Percentiles rank a stretch among this genome's conserved stretches.
Evolutionary conservation across 805 yeast genomes (phyloP).

Genomic region (Monosporozyma unispora): DNA sequence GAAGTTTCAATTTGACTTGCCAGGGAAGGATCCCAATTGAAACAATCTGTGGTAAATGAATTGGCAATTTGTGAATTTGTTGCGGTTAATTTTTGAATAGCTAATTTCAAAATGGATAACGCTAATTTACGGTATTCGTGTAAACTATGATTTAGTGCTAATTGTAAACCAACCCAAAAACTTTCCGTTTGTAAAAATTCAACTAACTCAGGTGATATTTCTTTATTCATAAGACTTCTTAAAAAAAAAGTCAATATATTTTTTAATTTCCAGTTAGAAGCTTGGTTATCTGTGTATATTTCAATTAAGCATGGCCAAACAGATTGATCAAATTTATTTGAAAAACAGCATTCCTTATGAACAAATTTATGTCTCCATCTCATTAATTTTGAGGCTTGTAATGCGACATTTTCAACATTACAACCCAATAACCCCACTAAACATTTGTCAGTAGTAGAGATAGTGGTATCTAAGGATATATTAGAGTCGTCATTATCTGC

Average conservation of each 20-base stretch:
- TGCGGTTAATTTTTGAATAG: conserved; percentile 40
- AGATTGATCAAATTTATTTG: conserved; percentile 19
- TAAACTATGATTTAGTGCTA: conserved; percentile 42
- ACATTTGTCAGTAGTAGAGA: conserved; percentile 9
- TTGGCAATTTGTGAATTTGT: neutral
- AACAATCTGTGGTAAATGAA: conserved; percentile 8
- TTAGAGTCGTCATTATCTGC: conserved; percentile 11
- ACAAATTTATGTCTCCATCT: conserved; percentile 47
- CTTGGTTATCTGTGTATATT: conserved; percentile 26
- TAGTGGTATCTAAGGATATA: neutral
- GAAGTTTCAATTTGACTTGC: conserved; percentile 31
- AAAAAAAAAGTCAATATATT: conserved; percentile 49
- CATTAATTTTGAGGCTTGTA: conserved; percentile 20
- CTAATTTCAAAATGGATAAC: conserved; percentile 54
- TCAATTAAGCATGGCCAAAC: conserved; percentile 41
- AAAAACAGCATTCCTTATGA: conserved; percentile 10
- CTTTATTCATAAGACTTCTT: conserved; percentile 35
- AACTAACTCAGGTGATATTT: conserved; percentile 4
- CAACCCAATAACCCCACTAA: conserved; percentile 14
- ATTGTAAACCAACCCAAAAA: conserved; percentile 54
- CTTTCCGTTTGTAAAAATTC: conserved; percentile 13
- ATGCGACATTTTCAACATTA: conserved; percentile 14
- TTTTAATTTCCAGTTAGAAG: conserved; percentile 27
- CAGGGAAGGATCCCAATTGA: conserved; percentile 21
- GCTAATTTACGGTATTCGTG: conserved; percentile 68